phyloP scores from a whole-genome alignment of 306 rosid genomes.

The Sicyos baderoa region DNA sequence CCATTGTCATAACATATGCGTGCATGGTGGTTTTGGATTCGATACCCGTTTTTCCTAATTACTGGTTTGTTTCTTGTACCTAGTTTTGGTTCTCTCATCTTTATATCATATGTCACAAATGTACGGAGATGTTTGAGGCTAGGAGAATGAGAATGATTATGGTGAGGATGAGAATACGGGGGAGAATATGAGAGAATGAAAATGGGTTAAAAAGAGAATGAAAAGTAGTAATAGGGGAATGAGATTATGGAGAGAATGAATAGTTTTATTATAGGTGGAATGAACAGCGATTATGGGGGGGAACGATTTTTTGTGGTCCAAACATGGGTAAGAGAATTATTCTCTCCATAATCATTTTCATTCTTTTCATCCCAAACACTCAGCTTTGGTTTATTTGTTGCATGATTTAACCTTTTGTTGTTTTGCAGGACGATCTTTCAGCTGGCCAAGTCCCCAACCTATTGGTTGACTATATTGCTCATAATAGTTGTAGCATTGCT shows the following conservation, averaged over 20 bases:
- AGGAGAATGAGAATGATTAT: too few relatives aligned
- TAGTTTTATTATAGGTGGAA: too few relatives aligned
- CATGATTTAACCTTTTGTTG: not conserved
- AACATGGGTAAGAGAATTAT: too few relatives aligned
- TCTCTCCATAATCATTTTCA: too few relatives aligned
- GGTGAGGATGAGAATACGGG: too few relatives aligned
- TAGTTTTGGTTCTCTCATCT: not conserved
- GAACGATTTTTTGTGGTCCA: too few relatives aligned
- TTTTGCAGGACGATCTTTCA: conserved; percentile 69
- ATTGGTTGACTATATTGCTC: conserved; percentile 75
- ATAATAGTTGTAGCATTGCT: conserved; percentile 66
- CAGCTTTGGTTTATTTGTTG: not conserved
- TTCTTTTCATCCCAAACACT: too few relatives aligned
- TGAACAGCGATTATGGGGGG: too few relatives aligned
- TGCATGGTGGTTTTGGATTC: conserved; percentile 86
- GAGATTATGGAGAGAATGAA: too few relatives aligned
- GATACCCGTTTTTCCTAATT: conserved; percentile 69
- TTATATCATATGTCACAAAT: conserved; percentile 18
- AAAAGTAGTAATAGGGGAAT: too few relatives aligned
- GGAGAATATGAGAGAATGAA: too few relatives aligned
- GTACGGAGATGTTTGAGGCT: not conserved
- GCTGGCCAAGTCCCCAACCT: conserved; percentile 57
- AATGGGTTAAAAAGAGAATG: too few relatives aligned
- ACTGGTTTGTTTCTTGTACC: conserved; percentile 54
- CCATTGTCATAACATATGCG: conserved; percentile 70